Conservation (phyloP, 73 alveolate species). For the Tetrahymena borealis region DNA sequence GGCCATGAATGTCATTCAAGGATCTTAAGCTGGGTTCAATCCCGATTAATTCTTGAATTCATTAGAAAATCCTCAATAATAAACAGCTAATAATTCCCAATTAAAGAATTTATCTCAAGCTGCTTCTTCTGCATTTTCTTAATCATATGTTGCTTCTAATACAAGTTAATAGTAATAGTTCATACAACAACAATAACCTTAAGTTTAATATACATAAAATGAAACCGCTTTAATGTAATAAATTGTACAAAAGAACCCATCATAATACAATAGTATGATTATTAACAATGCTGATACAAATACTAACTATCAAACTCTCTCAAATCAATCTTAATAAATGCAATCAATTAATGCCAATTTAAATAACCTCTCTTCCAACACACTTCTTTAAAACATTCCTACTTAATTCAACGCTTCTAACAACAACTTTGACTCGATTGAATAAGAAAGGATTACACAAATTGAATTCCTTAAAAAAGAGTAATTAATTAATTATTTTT, state of each 20-base stretch:
- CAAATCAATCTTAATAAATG: background rate
- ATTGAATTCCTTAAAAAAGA: background rate
- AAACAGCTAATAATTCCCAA: background rate
- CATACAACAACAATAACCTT: background rate
- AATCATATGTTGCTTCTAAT: background rate
- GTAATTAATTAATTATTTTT: background rate
- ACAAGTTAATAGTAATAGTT: background rate
- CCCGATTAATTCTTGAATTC: background rate
- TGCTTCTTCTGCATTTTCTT: background rate
- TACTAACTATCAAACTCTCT: background rate
- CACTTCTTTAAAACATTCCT: background rate
- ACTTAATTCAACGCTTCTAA: background rate
- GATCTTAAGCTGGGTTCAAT: background rate
- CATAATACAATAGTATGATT: background rate
- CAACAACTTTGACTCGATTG: background rate
- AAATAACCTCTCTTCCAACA: background rate
- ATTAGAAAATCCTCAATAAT: background rate
- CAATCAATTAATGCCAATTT: background rate
- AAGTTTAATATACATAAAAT: background rate
- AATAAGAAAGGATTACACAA: background rate
- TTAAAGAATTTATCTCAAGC: background rate
- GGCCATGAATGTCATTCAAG: conserved; percentile 92
- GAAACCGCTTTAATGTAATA: background rate
- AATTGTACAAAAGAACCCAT: background rate
- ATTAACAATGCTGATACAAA: background rate